A percentile compares a stretch with the other conserved stretches of the same genome.
Conservation (phyloP, 140 eudicot species). For the Senecio squalidus region DNA sequence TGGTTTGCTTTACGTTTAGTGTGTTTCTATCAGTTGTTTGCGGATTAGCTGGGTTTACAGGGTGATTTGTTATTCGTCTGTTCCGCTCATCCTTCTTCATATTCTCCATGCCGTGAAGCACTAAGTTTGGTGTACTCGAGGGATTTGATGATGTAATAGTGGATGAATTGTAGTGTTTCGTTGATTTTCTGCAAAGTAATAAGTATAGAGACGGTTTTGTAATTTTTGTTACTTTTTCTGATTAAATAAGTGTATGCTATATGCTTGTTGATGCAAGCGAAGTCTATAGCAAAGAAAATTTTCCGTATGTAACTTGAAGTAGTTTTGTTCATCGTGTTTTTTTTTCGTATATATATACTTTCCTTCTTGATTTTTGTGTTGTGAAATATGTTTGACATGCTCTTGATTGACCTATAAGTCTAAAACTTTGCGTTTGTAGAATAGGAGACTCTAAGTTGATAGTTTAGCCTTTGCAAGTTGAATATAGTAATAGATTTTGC, state of each 20-base stretch:
- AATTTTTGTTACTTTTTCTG: slow-evolving; percentile 6
- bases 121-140: slow-evolving; percentile 2
- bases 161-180: slow-evolving; percentile 13
- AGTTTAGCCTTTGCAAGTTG: too few relatives aligned
- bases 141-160: slow-evolving; percentile 7
- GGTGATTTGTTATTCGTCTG: slow-evolving; percentile 26
- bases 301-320: slow-evolving; percentile 1
- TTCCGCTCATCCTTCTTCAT: slow-evolving; percentile 32
- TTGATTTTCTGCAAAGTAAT: slow-evolving; percentile 24
- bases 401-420: not conserved
- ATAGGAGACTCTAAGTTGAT: not conserved
- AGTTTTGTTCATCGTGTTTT: not conserved
- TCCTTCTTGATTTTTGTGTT: not conserved
- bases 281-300: slow-evolving; percentile 22
- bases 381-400: slow-evolving; percentile 2
- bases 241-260: slow-evolving; percentile 33
- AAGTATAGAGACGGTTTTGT: slow-evolving; percentile 22
- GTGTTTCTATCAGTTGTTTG: slow-evolving; percentile 31
- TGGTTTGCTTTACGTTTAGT: slow-evolving; percentile 32
- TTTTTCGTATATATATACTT: not conserved
- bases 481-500: not conserved
- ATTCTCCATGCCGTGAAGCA: slow-evolving; percentile 31
- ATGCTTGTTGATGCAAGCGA: slow-evolving; percentile 38
- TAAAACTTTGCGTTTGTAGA: not conserved
- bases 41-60: slow-evolving; percentile 28